A percentile compares a stretch with the other conserved stretches of the same genome.
Conservation (phyloP, 805 yeast species). For the Metschnikowia gelsemii region DNA sequence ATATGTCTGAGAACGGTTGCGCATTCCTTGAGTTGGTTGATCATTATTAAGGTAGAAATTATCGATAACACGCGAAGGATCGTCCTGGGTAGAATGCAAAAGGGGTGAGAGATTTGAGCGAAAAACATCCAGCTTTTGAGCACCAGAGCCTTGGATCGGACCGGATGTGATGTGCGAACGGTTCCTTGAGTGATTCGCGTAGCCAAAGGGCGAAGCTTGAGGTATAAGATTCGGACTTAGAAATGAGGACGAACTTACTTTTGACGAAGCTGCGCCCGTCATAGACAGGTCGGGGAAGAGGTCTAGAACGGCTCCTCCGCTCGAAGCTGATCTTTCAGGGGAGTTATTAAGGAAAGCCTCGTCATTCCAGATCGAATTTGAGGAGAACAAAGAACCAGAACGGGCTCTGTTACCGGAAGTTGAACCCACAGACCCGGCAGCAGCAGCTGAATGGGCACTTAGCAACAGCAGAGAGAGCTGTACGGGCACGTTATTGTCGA, state of each 20-base stretch:
- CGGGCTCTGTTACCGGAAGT: slow-evolving; percentile 40
- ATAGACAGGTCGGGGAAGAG: slow-evolving; percentile 12
- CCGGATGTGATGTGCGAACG: slow-evolving; percentile 55
- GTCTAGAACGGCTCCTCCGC: slow-evolving; percentile 14
- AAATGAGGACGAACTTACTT: slow-evolving; percentile 17
- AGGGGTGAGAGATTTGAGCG: slow-evolving; percentile 28
- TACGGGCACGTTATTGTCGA: neutral
- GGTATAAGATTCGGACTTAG: slow-evolving; percentile 24
- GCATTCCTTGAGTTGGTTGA: slow-evolving; percentile 12
- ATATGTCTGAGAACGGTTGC: slow-evolving; percentile 43
- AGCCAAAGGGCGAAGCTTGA: slow-evolving; percentile 16
- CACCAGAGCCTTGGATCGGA: slow-evolving; percentile 25
- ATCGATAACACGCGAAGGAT: slow-evolving; percentile 32
- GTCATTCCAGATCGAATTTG: slow-evolving; percentile 60
- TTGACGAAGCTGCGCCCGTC: slow-evolving; percentile 7
- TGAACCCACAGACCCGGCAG: slow-evolving; percentile 8
- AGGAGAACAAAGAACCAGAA: slow-evolving; percentile 53
- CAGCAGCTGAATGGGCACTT: slow-evolving; percentile 10
- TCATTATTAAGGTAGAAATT: slow-evolving; percentile 28
- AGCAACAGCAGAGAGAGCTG: slow-evolving; percentile 20
- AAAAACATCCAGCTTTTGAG: slow-evolving; percentile 14
- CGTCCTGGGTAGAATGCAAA: slow-evolving; percentile 25
- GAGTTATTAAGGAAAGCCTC: slow-evolving; percentile 27
- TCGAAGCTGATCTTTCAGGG: slow-evolving; percentile 17
- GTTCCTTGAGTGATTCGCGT: slow-evolving; percentile 23